A percentile compares a stretch with the other conserved stretches of the same genome.
These are phyloP conservation scores for Botrytis byssoidea DNA, from an alignment of 2,329 filamentous ascomycete species.

Conservation along the genomic window DNA sequence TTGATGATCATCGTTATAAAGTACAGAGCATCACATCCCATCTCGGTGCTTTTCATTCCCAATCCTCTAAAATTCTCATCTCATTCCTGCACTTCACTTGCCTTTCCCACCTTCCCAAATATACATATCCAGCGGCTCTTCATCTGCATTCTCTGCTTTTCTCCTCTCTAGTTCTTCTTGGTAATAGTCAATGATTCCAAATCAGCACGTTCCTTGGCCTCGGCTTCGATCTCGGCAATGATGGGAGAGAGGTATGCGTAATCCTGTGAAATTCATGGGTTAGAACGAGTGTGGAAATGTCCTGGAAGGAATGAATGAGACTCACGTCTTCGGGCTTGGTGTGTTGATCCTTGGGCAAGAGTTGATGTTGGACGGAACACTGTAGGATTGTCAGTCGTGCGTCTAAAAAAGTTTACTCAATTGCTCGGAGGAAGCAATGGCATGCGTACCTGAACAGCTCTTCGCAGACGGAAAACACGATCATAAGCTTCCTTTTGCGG, in stretches of 20 bases:
- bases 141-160: neutral
- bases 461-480: constrained; percentile 93
- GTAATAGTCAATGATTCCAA: constrained; percentile 64
- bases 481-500: constrained; percentile 90
- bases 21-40: constrained; percentile 17
- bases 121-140: constrained; percentile 13
- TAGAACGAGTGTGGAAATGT: neutral
- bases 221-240: constrained; percentile 67
- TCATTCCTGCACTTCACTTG: neutral
- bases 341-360: constrained; percentile 62
- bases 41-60: constrained; percentile 13
- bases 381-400: constrained; percentile 25
- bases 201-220: constrained; percentile 65
- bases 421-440: constrained; percentile 14
- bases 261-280: constrained; percentile 49
- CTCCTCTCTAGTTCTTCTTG: constrained; percentile 28
- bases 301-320: neutral
- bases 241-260: constrained; percentile 63
- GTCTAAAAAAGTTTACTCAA: neutral
- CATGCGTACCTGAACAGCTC: constrained; percentile 78
- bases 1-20: constrained; percentile 18
- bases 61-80: neutral
- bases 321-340: constrained; percentile 66
- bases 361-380: constrained; percentile 61
- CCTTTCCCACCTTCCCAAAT: neutral